Evolutionary conservation across 371 early-diverging fungal genomes (phyloP).

Genomic region (Basidiobolus meristosporus): DNA sequence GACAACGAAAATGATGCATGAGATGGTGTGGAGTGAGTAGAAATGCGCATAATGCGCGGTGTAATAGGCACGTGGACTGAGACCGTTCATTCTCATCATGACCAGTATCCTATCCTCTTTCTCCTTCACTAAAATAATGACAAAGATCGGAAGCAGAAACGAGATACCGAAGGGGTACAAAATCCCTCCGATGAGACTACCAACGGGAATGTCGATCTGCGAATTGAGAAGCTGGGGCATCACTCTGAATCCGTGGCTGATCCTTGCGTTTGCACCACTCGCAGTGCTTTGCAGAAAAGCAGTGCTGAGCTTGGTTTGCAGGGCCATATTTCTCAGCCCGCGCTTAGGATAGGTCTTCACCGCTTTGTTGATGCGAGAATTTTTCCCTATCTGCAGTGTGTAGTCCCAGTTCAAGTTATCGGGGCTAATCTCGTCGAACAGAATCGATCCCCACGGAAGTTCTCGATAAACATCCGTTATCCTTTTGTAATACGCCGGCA

Average conservation of each 20-base stretch:
- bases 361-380: constrained; percentile 18
- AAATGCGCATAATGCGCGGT: constrained; percentile 40
- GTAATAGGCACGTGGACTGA: constrained; percentile 33
- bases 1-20: constrained; percentile 27
- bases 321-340: constrained; percentile 24
- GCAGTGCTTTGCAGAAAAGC: constrained; percentile 5
- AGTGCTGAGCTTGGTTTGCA: constrained; percentile 24
- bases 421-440: constrained; percentile 8
- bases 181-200: constrained; percentile 16
- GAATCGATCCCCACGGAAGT: not conserved
- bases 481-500: not conserved
- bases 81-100: constrained; percentile 60
- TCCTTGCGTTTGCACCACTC: constrained; percentile 19
- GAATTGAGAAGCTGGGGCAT: constrained; percentile 21
- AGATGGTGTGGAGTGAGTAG: constrained; percentile 28
- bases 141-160: constrained; percentile 54
- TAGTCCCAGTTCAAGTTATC: constrained; percentile 19
- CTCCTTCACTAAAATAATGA: constrained; percentile 38
- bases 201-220: constrained; percentile 42
- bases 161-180: constrained; percentile 10
- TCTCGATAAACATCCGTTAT: not conserved
- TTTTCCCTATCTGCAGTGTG: constrained; percentile 31
- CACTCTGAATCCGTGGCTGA: constrained; percentile 10
- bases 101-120: constrained; percentile 45
- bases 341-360: constrained; percentile 21